phyloP scores from a whole-genome alignment of 2,329 filamentous ascomycete genomes.

The Ophidiomyces ophidiicola region DNA sequence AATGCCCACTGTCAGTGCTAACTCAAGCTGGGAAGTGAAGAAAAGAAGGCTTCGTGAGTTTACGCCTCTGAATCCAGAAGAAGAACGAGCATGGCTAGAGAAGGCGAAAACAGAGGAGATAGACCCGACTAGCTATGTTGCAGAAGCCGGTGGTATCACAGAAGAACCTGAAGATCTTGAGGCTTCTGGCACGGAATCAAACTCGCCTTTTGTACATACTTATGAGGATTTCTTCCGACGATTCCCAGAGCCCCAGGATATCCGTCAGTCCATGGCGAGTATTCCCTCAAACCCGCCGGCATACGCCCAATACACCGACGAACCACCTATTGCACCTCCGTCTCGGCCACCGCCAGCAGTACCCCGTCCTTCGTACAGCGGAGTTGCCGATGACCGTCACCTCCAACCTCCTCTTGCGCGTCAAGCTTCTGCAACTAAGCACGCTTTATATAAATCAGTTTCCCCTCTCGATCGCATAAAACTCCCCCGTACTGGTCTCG shows the following conservation, averaged over 20 bases:
- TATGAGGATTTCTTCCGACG: conserved; percentile 75
- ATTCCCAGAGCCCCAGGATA: conserved; percentile 58
- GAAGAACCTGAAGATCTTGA: conserved; percentile 35
- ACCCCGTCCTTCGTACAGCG: conserved; percentile 64
- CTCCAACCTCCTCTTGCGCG: conserved; percentile 34
- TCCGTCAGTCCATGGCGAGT: conserved; percentile 45
- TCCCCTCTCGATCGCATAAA: conserved; percentile 35
- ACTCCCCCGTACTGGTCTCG: conserved; percentile 58
- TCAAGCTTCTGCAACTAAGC: conserved; percentile 35
- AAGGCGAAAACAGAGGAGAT: conserved; percentile 57
- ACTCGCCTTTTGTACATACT: conserved; percentile 49
- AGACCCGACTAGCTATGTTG: conserved; percentile 29
- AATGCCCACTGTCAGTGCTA: conserved; percentile 40
- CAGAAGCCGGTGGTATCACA: conserved; percentile 30
- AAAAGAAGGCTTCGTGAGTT: conserved; percentile 47
- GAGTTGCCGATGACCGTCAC: conserved; percentile 53
- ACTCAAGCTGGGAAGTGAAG: conserved; percentile 43
- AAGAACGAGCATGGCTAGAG: conserved; percentile 70
- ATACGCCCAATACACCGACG: conserved; percentile 22
- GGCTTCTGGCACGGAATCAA: conserved; percentile 37
- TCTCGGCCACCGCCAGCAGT: conserved; percentile 56
- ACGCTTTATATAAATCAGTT: conserved; percentile 33
- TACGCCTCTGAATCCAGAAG: conserved; percentile 65
- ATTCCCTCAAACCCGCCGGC: conserved; percentile 23
- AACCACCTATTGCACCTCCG: conserved; percentile 43